phyloP scores from a whole-genome alignment of 352 stramenopile species.

The Albugo candida region DNA sequence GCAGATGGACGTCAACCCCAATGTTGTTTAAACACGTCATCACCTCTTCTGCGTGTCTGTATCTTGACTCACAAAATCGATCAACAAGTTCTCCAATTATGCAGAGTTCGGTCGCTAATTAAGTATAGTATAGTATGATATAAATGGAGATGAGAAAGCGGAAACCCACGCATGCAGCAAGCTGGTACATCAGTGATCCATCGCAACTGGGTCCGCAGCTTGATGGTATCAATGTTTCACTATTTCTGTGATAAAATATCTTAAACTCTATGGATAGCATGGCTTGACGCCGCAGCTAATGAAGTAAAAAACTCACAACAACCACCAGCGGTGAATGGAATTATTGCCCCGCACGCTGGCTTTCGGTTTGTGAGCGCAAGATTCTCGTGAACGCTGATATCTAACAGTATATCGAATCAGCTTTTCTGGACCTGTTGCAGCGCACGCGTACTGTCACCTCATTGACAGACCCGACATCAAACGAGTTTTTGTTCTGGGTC shows the following conservation, averaged over 20 bases:
- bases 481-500: constrained; percentile 85
- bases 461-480: constrained; percentile 40
- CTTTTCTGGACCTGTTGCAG: constrained; percentile 88
- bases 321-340: constrained; percentile 25
- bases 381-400: constrained; percentile 3
- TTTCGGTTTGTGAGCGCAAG: constrained; percentile 23
- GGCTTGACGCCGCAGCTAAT: constrained; percentile 25
- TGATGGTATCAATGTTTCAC: constrained; percentile 2
- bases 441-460: constrained; percentile 84
- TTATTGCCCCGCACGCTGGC: constrained; percentile 78
- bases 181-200: constrained; percentile 63
- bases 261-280: constrained; percentile 14
- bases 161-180: constrained; percentile 54
- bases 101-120: too few species aligned
- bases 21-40: too few species aligned
- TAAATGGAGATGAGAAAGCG: constrained; percentile 18
- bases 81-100: too few species aligned
- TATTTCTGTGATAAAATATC: not conserved
- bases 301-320: constrained; percentile 5
- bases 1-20: too few species aligned
- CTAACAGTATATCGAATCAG: constrained; percentile 11
- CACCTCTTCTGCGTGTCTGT: too few species aligned
- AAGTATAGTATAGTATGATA: too few species aligned
- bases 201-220: constrained; percentile 9
- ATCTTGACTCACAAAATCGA: too few species aligned